phyloP scores from a whole-genome alignment of 495 filamentous ascomycete species.

The Podospora pseudocomata region DNA sequence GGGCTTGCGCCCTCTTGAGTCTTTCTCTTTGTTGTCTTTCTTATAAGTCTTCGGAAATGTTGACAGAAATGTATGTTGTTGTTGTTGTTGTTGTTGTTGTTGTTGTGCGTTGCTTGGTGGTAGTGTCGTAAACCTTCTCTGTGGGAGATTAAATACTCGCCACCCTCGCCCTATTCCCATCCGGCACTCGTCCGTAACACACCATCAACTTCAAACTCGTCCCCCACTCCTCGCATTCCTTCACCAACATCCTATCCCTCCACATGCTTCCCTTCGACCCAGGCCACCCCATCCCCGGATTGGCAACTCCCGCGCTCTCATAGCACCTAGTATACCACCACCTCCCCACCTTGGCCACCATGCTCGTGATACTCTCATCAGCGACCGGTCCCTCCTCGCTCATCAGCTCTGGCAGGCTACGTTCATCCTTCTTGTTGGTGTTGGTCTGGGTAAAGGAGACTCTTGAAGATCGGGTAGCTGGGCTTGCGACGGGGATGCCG shows the following conservation, averaged over 20 bases:
- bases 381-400: constrained; percentile 57
- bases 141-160: constrained; percentile 40
- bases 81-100: background rate
- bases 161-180: constrained; percentile 34
- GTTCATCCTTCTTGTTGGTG: constrained; percentile 44
- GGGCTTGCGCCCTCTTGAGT: constrained; percentile 23
- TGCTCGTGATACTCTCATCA: constrained; percentile 82
- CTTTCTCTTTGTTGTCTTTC: constrained; percentile 11
- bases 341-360: constrained; percentile 84
- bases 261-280: constrained; percentile 65
- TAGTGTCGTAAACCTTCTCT: background rate
- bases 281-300: constrained; percentile 47
- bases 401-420: constrained; percentile 67
- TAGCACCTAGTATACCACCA: constrained; percentile 98
- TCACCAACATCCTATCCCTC: constrained; percentile 68
- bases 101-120: background rate
- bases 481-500: constrained; percentile 81
- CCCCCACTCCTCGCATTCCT: constrained; percentile 80
- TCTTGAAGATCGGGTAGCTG: constrained; percentile 43
- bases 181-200: constrained; percentile 67
- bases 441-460: constrained; percentile 12
- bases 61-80: background rate
- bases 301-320: constrained; percentile 53
- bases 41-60: background rate
- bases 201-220: constrained; percentile 88